Percentiles rank a stretch among this genome's conserved stretches.
Conservation (phyloP, 768 basidiomycete genomes). For the Antrodiella citrinella region DNA sequence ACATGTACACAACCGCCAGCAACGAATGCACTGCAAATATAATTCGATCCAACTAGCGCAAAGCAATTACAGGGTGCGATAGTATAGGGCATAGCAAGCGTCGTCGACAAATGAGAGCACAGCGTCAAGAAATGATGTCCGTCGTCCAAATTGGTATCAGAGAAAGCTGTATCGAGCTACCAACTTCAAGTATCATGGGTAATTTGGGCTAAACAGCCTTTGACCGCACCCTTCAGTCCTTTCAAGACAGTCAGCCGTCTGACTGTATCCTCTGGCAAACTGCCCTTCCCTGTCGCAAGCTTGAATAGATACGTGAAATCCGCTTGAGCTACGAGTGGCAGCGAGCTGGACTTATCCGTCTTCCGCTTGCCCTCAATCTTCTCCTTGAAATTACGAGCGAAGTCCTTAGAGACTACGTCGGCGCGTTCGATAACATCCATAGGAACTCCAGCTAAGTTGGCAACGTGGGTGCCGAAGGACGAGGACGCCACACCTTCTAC, state of each 20-base stretch:
- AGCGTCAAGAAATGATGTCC: too few relatives aligned
- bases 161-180: too few relatives aligned
- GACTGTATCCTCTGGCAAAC: conserved; percentile 46
- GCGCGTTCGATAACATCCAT: conserved; percentile 80
- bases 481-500: conserved; percentile 80
- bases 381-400: conserved; percentile 82
- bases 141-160: too few relatives aligned
- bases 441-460: conserved; percentile 90
- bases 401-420: conserved; percentile 77
- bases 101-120: too few relatives aligned
- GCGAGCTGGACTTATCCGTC: conserved; percentile 37
- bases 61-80: too few relatives aligned
- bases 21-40: too few relatives aligned
- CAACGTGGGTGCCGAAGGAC: conserved; percentile 92
- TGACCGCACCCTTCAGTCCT: conserved; percentile 41
- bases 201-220: conserved; percentile 17
- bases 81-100: too few relatives aligned
- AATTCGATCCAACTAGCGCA: too few relatives aligned
- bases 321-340: conserved; percentile 80
- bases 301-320: conserved; percentile 80
- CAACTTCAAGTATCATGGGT: background rate
- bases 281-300: conserved; percentile 44
- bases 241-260: conserved; percentile 45
- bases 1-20: too few relatives aligned
- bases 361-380: conserved; percentile 60